Evolutionary conservation across 2,329 filamentous ascomycete species (phyloP).

Genomic region (Periconia sp.): DNA sequence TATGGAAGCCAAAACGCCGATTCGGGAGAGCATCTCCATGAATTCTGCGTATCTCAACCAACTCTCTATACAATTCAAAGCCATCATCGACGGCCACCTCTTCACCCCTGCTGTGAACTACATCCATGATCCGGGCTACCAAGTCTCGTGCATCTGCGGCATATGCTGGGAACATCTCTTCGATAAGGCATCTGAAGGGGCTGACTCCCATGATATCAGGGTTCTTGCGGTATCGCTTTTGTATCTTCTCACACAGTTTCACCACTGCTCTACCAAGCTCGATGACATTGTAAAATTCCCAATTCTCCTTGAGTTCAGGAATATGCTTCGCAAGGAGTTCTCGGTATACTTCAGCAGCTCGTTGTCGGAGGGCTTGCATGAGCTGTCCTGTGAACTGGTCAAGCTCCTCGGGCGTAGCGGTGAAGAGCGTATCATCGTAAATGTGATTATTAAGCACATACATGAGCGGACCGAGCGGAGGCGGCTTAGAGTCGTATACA

Average conservation of each 20-base stretch:
- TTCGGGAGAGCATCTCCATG: constrained; percentile 75
- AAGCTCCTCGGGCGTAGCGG: constrained; percentile 70
- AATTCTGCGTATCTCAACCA: constrained; percentile 83
- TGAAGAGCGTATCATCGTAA: constrained; percentile 77
- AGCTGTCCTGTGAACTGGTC: constrained; percentile 76
- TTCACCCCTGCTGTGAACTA: constrained; percentile 69
- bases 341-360: constrained; percentile 80
- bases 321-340: constrained; percentile 80
- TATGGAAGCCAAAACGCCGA: constrained; percentile 80
- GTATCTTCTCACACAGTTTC: constrained; percentile 84
- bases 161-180: constrained; percentile 86
- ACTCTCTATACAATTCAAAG: constrained; percentile 89
- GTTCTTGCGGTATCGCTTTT: constrained; percentile 89
- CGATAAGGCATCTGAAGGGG: constrained; percentile 73
- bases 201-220: constrained; percentile 83
- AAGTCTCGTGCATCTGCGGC: constrained; percentile 88
- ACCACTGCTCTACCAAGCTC: constrained; percentile 85
- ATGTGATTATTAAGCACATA: constrained; percentile 83
- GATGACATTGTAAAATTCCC: constrained; percentile 91
- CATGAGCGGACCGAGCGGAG: constrained; percentile 79
- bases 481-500: constrained; percentile 88
- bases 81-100: constrained; percentile 90
- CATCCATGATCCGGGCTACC: constrained; percentile 78
- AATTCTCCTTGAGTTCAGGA: constrained; percentile 78
- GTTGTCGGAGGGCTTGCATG: constrained; percentile 72